Evolutionary conservation across 176 grass and related monocot species (phyloP).

Genomic region (Oryza rufipogon): DNA sequence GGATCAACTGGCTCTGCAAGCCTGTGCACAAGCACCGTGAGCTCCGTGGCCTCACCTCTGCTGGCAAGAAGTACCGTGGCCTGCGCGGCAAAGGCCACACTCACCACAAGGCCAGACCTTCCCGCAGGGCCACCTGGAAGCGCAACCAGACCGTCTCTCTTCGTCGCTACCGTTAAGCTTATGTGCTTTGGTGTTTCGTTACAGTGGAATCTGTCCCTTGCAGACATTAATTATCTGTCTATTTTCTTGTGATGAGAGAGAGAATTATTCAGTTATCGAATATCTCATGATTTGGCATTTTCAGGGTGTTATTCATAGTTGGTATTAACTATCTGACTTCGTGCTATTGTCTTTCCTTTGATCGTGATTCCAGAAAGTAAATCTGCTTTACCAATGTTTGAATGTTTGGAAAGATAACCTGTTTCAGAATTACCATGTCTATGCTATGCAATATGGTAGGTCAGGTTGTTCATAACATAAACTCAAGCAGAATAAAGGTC

Average conservation of each 20-base stretch:
- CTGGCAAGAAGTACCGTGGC: slow-evolving; percentile 85
- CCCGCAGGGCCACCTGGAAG: slow-evolving; percentile 85
- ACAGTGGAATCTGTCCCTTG: slow-evolving; percentile 15
- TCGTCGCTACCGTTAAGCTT: slow-evolving; percentile 73
- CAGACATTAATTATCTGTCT: background rate
- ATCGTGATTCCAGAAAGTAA: too few relatives aligned
- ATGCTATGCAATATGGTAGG: too few relatives aligned
- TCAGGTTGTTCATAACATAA: background rate
- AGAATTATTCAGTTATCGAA: background rate
- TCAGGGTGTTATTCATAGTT: too few relatives aligned
- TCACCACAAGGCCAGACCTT: slow-evolving; percentile 74
- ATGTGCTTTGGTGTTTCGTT: slow-evolving; percentile 28
- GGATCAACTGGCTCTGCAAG: slow-evolving; percentile 89
- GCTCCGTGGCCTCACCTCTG: slow-evolving; percentile 85
- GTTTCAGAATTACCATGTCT: background rate
- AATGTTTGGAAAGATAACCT: slow-evolving; percentile 28
- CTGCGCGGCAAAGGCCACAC: slow-evolving; percentile 75
- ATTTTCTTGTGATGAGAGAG: background rate
- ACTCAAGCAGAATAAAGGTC: slow-evolving; percentile 31
- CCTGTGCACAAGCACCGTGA: slow-evolving; percentile 86
- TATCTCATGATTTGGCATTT: too few relatives aligned
- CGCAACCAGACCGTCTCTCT: slow-evolving; percentile 80
- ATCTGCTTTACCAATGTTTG: background rate
- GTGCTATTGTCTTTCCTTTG: too few relatives aligned
- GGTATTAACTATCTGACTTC: too few relatives aligned